A percentile compares a stretch with the other conserved stretches of the same genome.
These are phyloP conservation scores for Lithospermum erythrorhizon DNA, from an alignment of 257 asterid genomes.

Conservation along the genomic window DNA sequence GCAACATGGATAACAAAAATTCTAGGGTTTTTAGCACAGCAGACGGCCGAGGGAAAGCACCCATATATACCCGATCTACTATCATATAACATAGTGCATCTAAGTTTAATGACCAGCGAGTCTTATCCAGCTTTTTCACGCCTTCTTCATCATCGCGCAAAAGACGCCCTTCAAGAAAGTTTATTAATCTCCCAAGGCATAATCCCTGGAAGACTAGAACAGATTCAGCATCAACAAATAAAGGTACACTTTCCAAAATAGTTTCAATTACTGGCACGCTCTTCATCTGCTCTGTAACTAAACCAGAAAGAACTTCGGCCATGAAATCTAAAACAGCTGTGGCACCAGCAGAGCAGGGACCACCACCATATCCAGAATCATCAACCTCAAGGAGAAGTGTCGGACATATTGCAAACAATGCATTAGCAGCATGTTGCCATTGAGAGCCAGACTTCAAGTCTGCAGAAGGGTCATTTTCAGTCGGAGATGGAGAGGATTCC, in stretches of 20 bases:
- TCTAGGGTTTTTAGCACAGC: slow-evolving; percentile 81
- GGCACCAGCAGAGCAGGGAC: slow-evolving; percentile 98
- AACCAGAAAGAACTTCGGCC: slow-evolving; percentile 87
- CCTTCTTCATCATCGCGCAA: slow-evolving; percentile 90
- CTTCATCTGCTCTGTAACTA: slow-evolving; percentile 78
- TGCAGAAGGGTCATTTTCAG: slow-evolving; percentile 43
- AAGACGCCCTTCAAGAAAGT: slow-evolving; percentile 90
- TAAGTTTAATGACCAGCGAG: slow-evolving; percentile 78
- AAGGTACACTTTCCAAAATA: slow-evolving; percentile 76
- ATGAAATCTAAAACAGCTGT: slow-evolving; percentile 82
- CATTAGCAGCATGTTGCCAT: slow-evolving; percentile 40
- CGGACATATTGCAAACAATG: slow-evolving; percentile 41
- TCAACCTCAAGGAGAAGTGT: slow-evolving; percentile 84
- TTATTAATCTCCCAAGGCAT: slow-evolving; percentile 88
- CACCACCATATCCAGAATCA: slow-evolving; percentile 98
- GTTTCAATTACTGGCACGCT: slow-evolving; percentile 54
- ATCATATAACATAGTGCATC: slow-evolving; percentile 85
- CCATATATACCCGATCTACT: slow-evolving; percentile 92
- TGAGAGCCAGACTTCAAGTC: slow-evolving; percentile 47
- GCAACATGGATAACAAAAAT: slow-evolving; percentile 89
- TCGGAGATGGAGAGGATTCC: slow-evolving; percentile 50
- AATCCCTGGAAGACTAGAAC: slow-evolving; percentile 89
- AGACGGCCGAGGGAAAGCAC: slow-evolving; percentile 90
- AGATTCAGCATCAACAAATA: slow-evolving; percentile 75
- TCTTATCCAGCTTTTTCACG: slow-evolving; percentile 78